Percentiles rank a stretch among this genome's conserved stretches.
phyloP scores from a whole-genome alignment of 2,329 filamentous ascomycete species.

The Neonectria faginata region DNA sequence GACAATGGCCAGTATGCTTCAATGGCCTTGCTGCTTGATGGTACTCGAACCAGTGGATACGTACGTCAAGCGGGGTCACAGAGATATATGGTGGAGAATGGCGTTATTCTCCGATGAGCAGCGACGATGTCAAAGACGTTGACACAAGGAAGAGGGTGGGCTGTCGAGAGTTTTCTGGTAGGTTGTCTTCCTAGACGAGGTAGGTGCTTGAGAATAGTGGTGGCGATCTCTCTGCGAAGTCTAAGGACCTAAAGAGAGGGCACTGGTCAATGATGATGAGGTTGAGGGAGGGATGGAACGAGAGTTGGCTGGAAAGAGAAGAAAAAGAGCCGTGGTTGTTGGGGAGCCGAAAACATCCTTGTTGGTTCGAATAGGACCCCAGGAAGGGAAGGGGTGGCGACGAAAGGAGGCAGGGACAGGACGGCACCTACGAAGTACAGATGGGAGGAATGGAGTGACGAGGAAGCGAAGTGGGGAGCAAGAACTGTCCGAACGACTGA shows the following conservation, averaged over 20 bases:
- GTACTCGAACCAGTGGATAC: constrained; percentile 25
- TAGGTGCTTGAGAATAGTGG: not conserved
- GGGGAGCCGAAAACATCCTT: constrained; percentile 24
- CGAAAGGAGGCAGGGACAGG: constrained; percentile 26
- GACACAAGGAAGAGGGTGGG: not conserved
- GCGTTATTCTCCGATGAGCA: constrained; percentile 5
- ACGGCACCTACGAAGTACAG: constrained; percentile 31
- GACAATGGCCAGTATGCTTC: not conserved
- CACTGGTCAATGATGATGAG: constrained; percentile 20
- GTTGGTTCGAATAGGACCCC: constrained; percentile 14
- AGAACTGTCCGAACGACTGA: constrained; percentile 20
- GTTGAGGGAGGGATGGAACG: not conserved
- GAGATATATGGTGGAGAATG: constrained; percentile 2
- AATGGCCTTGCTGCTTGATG: constrained; percentile 15
- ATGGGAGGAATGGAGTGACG: constrained; percentile 28
- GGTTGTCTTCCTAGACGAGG: not conserved
- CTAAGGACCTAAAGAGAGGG: constrained; percentile 8
- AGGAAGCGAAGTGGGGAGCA: constrained; percentile 19
- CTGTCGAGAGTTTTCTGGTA: not conserved
- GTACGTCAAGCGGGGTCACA: constrained; percentile 23
- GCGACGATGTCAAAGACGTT: not conserved
- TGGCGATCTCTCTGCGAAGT: not conserved
- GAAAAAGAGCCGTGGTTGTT: constrained; percentile 3
- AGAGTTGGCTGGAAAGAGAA: constrained; percentile 8
- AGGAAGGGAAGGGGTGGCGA: constrained; percentile 13